Evolutionary conservation across 371 early-diverging fungal genomes (phyloP), one percentile per base, ranked within the genome.

Genomic region (Funneliformis caledonium): DNA sequence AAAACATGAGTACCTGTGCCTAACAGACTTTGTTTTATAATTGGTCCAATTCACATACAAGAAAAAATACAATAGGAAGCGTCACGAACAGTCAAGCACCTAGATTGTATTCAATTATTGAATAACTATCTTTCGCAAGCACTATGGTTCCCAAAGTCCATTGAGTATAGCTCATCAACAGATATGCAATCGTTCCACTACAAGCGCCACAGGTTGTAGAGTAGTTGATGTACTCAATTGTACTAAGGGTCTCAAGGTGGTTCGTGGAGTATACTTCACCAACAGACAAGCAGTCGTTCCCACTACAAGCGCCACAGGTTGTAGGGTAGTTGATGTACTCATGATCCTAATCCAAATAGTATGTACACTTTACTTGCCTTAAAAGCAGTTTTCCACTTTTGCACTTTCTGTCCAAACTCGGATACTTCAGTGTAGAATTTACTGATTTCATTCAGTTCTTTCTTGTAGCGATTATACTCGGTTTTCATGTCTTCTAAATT

Each of bases 91-190:
- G 42, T 6, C 76, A 76, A 76, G 76, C 76, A 76, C 76, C 11
- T 43, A 76, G 62, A 62, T 76, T 61, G 45, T 76, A 76, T 11
- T n/a, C n/a, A n/a, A n/a, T n/a, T n/a, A n/a, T n/a, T n/a, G n/a
- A n/a, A n/a, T n/a, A 76, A 42, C 5, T 12, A 76, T 76, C 76
- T 76, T 76, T 76, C 62, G 76, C 76, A 37, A 77, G 50, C 67
- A 77, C 78, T 45, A 77, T 65, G 78, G 45, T n/a, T n/a, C n/a
- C n/a, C n/a, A n/a, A n/a, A n/a, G n/a, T n/a, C 78, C 67, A 77
- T 77, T 65, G 22, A 77, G 48, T 22, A 48, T 77, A 77, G 14
- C 65, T 77, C 61, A 61, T 61, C 75, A 75, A 75, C 75, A 75
- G 61, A 75, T 61, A 9, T 2, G 61, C 75, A 75, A 61, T 75